These are phyloP conservation scores for Thymus quinquecostatus DNA, from an alignment of 257 asterid species.

Conservation along the genomic window DNA sequence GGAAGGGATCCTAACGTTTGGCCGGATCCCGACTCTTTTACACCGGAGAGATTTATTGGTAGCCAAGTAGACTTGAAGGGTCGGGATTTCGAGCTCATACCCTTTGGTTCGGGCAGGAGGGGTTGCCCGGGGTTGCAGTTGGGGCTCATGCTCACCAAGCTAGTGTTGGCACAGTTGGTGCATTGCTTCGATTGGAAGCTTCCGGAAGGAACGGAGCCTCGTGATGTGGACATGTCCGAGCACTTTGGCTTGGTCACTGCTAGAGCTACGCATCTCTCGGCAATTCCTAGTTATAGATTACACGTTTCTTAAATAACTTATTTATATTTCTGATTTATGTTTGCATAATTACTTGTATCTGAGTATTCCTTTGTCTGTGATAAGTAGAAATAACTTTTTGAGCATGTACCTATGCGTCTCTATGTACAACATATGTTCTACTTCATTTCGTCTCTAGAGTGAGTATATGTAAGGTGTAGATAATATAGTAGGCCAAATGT, in stretches of 20 bases:
- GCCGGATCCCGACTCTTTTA: slow-evolving; percentile 33
- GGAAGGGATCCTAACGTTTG: slow-evolving; percentile 42
- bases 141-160: slow-evolving; percentile 25
- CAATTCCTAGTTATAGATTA: slow-evolving; percentile 28
- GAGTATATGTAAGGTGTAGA: too few relatives aligned
- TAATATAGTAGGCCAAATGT: too few relatives aligned
- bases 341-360: too few relatives aligned
- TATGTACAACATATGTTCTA: too few relatives aligned
- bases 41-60: slow-evolving; percentile 37
- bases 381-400: too few relatives aligned
- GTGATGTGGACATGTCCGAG: slow-evolving; percentile 39
- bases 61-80: slow-evolving; percentile 33
- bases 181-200: slow-evolving; percentile 48
- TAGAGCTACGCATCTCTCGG: slow-evolving; percentile 27
- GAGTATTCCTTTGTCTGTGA: too few relatives aligned
- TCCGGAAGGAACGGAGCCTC: slow-evolving; percentile 13
- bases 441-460: too few relatives aligned
- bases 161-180: slow-evolving; percentile 38
- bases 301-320: too few relatives aligned
- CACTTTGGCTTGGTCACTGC: slow-evolving; percentile 34
- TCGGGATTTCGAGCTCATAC: slow-evolving; percentile 34
- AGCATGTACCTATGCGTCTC: too few relatives aligned
- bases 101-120: slow-evolving; percentile 42
- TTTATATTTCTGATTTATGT: too few relatives aligned
- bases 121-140: slow-evolving; percentile 44